Evolutionary conservation across 805 yeast species (phyloP).

Genomic region (Saccharomyces mikatae): DNA sequence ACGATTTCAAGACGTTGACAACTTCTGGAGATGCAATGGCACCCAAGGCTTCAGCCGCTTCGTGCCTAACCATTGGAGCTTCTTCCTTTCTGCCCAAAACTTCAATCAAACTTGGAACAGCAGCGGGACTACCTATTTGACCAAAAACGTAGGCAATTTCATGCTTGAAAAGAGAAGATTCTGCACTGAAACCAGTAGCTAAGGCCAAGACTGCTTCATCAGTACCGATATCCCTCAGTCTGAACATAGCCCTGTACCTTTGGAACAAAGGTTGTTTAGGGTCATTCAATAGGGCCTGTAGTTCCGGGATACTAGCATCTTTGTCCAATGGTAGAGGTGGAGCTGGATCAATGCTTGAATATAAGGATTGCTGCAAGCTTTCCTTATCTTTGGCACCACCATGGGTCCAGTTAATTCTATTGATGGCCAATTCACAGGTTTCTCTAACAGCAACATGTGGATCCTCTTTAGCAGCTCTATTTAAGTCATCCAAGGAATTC

Average conservation of each 20-base stretch:
- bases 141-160: conserved; percentile 98
- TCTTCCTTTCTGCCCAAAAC: conserved; percentile 69
- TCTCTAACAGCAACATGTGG: conserved; percentile 85
- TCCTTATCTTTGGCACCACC: conserved; percentile 47
- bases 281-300: conserved; percentile 64
- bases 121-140: conserved; percentile 86
- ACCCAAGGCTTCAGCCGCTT: conserved; percentile 98
- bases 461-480: conserved; percentile 59
- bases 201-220: conserved; percentile 89
- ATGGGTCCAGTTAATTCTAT: conserved; percentile 87
- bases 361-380: conserved; percentile 63
- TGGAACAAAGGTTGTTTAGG: conserved; percentile 75
- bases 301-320: conserved; percentile 48
- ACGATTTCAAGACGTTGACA: conserved; percentile 73
- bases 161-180: conserved; percentile 90
- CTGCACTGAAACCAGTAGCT: conserved; percentile 45
- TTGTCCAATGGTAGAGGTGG: conserved; percentile 80
- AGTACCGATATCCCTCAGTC: conserved; percentile 89
- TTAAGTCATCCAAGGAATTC: conserved; percentile 58
- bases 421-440: conserved; percentile 96
- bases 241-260: conserved; percentile 97
- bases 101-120: conserved; percentile 80
- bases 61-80: conserved; percentile 99
- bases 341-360: conserved; percentile 92
- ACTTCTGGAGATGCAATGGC: conserved; percentile 95